These are phyloP conservation scores for Candida sp. DNA, from an alignment of 1,139 yeast genomes.

Conservation along the genomic window DNA sequence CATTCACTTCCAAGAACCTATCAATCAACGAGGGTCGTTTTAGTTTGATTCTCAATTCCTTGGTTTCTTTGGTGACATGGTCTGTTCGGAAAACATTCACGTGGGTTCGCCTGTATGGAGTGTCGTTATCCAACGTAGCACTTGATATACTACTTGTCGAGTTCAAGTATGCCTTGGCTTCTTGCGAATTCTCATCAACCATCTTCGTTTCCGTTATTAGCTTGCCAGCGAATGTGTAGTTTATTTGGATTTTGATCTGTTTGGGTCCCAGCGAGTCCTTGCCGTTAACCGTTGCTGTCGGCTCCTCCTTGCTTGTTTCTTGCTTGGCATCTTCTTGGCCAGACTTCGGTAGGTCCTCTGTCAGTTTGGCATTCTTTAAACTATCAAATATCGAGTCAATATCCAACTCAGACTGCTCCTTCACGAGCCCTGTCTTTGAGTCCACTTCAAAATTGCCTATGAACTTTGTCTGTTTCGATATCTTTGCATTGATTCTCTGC, in stretches of 20 bases:
- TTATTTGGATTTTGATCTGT: constrained; percentile 71
- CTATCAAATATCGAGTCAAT: constrained; percentile 40
- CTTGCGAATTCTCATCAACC: constrained; percentile 81
- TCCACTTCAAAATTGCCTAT: constrained; percentile 23
- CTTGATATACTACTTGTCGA: constrained; percentile 45
- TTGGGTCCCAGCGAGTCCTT: constrained; percentile 34
- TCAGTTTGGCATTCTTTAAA: constrained; percentile 31
- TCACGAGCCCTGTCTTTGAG: constrained; percentile 29
- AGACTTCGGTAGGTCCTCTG: constrained; percentile 6
- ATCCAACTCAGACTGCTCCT: constrained; percentile 29
- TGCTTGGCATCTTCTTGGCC: not conserved
- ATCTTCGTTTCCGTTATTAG: constrained; percentile 74
- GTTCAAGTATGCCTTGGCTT: constrained; percentile 80
- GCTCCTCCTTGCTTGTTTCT: constrained; percentile 44
- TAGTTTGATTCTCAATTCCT: constrained; percentile 42
- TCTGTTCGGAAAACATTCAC: constrained; percentile 43
- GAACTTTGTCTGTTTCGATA: constrained; percentile 10
- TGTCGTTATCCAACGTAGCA: constrained; percentile 12
- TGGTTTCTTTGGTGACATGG: constrained; percentile 33
- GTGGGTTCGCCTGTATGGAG: constrained; percentile 23
- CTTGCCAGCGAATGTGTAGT: constrained; percentile 92
- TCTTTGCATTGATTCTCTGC: constrained; percentile 28
- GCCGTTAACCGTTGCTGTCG: constrained; percentile 22
- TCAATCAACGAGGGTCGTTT: constrained; percentile 83
- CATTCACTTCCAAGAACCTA: constrained; percentile 41